phyloP scores from a whole-genome alignment of 1,139 yeast species.

The Casaregolazyma suthepensis region DNA sequence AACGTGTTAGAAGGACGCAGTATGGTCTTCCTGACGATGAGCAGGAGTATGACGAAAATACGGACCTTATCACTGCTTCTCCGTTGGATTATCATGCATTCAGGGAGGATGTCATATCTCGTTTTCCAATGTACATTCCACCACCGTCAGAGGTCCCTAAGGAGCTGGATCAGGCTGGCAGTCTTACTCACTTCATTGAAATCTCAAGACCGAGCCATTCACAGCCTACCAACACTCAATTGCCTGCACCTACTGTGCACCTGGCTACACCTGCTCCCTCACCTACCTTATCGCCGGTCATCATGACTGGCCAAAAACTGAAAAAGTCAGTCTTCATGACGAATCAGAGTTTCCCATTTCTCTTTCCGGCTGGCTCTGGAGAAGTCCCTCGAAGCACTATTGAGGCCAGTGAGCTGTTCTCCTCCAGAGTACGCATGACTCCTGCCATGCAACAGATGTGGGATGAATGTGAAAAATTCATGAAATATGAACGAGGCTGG shows the following conservation, averaged over 20 bases:
- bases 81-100: constrained; percentile 78
- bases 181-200: constrained; percentile 39
- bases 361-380: constrained; percentile 53
- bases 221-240: constrained; percentile 49
- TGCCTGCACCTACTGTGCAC: constrained; percentile 63
- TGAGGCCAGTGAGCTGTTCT: constrained; percentile 68
- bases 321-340: constrained; percentile 67
- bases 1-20: constrained; percentile 42
- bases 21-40: constrained; percentile 38
- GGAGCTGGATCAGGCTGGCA: constrained; percentile 43
- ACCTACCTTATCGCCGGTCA: constrained; percentile 61
- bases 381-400: constrained; percentile 65
- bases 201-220: constrained; percentile 51
- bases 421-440: constrained; percentile 57
- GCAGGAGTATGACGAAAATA: constrained; percentile 21
- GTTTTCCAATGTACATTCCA: constrained; percentile 66
- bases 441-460: constrained; percentile 63
- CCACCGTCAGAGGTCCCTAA: constrained; percentile 42
- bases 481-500: constrained; percentile 75
- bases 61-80: constrained; percentile 44
- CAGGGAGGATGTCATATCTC: constrained; percentile 63
- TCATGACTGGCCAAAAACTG: constrained; percentile 49
- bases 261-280: constrained; percentile 89
- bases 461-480: constrained; percentile 62
- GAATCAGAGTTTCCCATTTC: constrained; percentile 71